phyloP scores from a whole-genome alignment of 192 early-diverging fungal genomes.

The Linnemannia zychae region DNA sequence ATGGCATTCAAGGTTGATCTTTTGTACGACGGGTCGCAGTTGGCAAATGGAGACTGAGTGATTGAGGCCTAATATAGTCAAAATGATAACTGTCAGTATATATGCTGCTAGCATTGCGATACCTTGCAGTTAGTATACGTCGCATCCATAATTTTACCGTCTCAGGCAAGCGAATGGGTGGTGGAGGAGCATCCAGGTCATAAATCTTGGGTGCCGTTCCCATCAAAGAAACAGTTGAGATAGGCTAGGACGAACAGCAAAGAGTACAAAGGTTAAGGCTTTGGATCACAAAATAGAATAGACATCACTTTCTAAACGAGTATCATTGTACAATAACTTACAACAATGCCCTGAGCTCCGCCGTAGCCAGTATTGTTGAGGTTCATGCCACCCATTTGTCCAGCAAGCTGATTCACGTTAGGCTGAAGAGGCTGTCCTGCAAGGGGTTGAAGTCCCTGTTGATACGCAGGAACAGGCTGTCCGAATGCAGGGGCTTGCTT shows the following conservation, averaged over 20 bases:
- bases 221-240: slow-evolving; percentile 64
- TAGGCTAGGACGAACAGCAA: slow-evolving; percentile 16
- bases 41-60: slow-evolving; percentile 68
- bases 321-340: neutral
- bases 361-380: slow-evolving; percentile 18
- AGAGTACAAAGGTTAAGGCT: neutral
- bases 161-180: slow-evolving; percentile 64
- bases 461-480: slow-evolving; percentile 35
- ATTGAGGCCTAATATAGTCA: slow-evolving; percentile 55
- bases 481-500: slow-evolving; percentile 36
- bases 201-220: slow-evolving; percentile 63
- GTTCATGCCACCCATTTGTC: slow-evolving; percentile 46
- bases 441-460: slow-evolving; percentile 27
- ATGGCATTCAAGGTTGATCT: slow-evolving; percentile 92
- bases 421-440: slow-evolving; percentile 25
- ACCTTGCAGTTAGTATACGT: neutral
- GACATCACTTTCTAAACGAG: neutral
- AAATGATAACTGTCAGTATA: neutral
- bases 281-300: neutral
- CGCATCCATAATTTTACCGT: slow-evolving; percentile 34
- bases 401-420: slow-evolving; percentile 22
- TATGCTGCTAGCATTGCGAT: neutral
- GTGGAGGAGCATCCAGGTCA: slow-evolving; percentile 60
- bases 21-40: slow-evolving; percentile 86
- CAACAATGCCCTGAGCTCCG: slow-evolving; percentile 20